A percentile compares a stretch with the other conserved stretches of the same genome.
Conservation (phyloP, 768 basidiomycete species). For the Tulasnella sp. region DNA sequence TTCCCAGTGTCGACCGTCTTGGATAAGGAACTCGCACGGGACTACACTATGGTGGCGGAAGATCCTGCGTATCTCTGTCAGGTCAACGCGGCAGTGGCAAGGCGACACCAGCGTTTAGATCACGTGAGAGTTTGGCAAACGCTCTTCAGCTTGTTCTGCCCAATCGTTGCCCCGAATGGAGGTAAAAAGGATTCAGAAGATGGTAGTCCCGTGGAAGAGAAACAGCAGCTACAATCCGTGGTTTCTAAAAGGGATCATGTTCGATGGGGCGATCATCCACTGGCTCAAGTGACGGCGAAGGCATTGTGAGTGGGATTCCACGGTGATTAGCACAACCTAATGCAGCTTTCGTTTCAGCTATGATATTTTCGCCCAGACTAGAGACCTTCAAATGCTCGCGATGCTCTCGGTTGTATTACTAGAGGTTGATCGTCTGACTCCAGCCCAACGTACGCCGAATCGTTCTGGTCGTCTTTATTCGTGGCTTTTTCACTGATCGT, state of each 20-base stretch:
- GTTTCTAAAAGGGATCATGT: background rate
- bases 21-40: constrained; percentile 61
- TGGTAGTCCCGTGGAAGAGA: background rate
- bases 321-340: background rate
- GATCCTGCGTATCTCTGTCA: constrained; percentile 57
- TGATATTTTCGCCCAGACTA: constrained; percentile 50
- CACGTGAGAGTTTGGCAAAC: constrained; percentile 71
- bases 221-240: background rate
- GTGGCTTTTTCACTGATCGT: background rate
- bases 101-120: constrained; percentile 60
- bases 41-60: constrained; percentile 58
- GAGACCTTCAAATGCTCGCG: constrained; percentile 80
- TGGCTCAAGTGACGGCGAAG: constrained; percentile 37
- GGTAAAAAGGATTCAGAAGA: background rate
- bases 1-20: constrained; percentile 54
- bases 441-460: background rate
- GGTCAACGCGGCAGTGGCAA: constrained; percentile 64
- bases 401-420: constrained; percentile 74
- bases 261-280: constrained; percentile 37
- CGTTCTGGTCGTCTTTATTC: background rate
- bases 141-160: constrained; percentile 47
- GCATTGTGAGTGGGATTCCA: constrained; percentile 37
- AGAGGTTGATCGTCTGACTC: constrained; percentile 46
- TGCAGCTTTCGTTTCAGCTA: constrained; percentile 46
- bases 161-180: background rate